A percentile compares a stretch with the other conserved stretches of the same genome.
Evolutionary conservation across 176 grass and related monocot species (phyloP).

Genomic region (Ensete ventricosum): DNA sequence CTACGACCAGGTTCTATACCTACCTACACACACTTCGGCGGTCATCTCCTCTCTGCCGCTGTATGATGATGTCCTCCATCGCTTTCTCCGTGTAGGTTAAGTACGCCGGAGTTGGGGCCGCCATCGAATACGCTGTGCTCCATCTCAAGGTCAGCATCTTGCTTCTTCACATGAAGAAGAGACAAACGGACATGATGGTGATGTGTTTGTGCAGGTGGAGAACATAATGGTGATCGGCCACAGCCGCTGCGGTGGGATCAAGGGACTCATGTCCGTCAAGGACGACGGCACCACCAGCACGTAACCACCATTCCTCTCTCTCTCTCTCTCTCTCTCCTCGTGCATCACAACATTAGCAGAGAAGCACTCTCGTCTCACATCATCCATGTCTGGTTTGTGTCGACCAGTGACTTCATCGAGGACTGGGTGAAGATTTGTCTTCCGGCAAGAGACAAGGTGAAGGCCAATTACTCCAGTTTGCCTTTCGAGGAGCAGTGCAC

Average conservation of each 20-base stretch:
- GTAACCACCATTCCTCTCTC: not conserved
- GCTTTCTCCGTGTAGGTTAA: constrained; percentile 16
- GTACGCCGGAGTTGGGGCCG: constrained; percentile 25
- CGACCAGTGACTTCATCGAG: constrained; percentile 30
- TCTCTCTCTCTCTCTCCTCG: not conserved
- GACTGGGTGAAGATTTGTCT: constrained; percentile 37
- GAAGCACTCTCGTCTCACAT: not conserved
- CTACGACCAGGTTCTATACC: constrained; percentile 15
- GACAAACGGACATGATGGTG: too few relatives aligned
- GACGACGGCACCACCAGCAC: constrained; percentile 28
- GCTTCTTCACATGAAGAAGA: not conserved
- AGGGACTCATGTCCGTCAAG: constrained; percentile 31
- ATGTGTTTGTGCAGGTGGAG: constrained; percentile 19
- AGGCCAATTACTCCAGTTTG: constrained; percentile 9
- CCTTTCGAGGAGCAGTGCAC: constrained; percentile 30
- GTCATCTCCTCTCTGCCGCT: too few relatives aligned
- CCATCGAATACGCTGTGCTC: constrained; percentile 36
- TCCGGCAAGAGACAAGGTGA: constrained; percentile 29
- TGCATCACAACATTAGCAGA: too few relatives aligned
- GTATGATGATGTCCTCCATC: too few relatives aligned
- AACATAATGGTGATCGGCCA: constrained; percentile 39
- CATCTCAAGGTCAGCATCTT: constrained; percentile 29
- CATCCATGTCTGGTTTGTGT: not conserved
- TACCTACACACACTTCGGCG: too few relatives aligned
- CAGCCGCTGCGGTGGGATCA: constrained; percentile 42